A percentile compares a stretch with the other conserved stretches of the same genome.
Evolutionary conservation across 129 eudicot genomes (phyloP).

Genomic region (Deinandra increscens): DNA sequence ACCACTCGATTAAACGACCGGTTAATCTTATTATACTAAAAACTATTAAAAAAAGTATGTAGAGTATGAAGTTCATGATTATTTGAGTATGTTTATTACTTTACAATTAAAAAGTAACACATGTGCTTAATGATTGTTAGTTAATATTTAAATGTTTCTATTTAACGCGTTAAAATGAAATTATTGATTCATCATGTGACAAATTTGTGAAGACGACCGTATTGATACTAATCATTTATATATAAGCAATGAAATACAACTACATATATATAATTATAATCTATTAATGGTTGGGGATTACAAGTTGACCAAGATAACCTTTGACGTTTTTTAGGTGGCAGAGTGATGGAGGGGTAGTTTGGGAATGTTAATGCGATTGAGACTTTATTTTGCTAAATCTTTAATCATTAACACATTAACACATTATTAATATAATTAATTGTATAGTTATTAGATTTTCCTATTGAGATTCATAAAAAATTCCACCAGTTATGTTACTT

Average conservation of each 20-base stretch:
- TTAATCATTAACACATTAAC: no score
- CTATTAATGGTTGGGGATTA: constrained; percentile 13
- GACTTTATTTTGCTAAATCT: no score
- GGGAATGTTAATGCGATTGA: neutral
- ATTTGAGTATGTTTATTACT: neutral
- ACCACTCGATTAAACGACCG: no score
- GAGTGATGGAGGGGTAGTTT: constrained; percentile 18
- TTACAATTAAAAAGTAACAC: neutral
- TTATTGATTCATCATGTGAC: constrained; percentile 24
- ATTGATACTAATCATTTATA: constrained; percentile 23
- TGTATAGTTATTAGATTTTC: neutral
- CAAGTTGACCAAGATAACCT: constrained; percentile 29
- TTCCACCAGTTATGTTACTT: neutral
- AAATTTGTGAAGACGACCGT: constrained; percentile 11
- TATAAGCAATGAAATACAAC: constrained; percentile 23
- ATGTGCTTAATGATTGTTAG: constrained; percentile 1
- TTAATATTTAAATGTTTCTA: neutral
- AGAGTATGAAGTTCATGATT: neutral
- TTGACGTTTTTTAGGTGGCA: constrained; percentile 14
- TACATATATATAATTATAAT: neutral
- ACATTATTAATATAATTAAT: neutral
- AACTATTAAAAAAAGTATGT: neutral
- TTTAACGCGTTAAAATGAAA: constrained; percentile 8
- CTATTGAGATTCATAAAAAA: neutral
- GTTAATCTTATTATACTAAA: neutral